Base-by-base conservation (phyloP, 805 yeast genomes). In the Yarrowia bubula region DNA sequence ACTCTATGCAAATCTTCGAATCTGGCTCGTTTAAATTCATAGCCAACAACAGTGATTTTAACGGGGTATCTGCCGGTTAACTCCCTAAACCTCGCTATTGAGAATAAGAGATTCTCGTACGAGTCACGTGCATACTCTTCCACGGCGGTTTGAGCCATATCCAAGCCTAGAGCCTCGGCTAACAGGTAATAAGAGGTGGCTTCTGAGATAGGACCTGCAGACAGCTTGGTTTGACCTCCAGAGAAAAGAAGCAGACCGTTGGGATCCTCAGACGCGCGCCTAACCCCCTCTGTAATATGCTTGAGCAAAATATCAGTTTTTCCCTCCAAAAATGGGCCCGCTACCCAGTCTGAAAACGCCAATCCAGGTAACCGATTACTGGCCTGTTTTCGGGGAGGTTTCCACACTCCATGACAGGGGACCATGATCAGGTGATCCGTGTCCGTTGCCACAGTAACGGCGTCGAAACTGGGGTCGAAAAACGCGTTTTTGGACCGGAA, bases 1-100 rank as follows among this genome's bases (percentile, higher is more conserved):
- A 18, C 39, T 32, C 39, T 22, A 51, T 72, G 75, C 35, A 71
- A 44, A 8, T 64, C 51, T 9, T 39, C 50, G 70, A 89, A 90
- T 62, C 96, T 77, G 17, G 72, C 71, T 64, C 83, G 75, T 71
- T 90, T 90, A 75, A 90, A 90, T 50, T 85, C 91, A 72, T 89
- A 89, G 1, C 96, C 95, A 3, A 85, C 83, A 3, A 90, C 79
- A 0, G 85, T 82, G 3, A 89, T 76, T 1, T 68, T 68, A 0
- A 69, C 48, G 0, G 96, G 96, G 67, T 81, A 86, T 0, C 8
- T 22, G 0, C 79, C 77, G 3, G 76, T 72, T 1, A 80, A 66
- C 68, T 86, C 85, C 35, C 80, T 73, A 71, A 80, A 72, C 13
- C 75, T 51, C 22, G 55, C 65, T n/a, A 61, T 38, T 1, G 65